Base-by-base conservation (phyloP, 2,329 filamentous ascomycete species). In the Colletotrichum chlorophyti region DNA sequence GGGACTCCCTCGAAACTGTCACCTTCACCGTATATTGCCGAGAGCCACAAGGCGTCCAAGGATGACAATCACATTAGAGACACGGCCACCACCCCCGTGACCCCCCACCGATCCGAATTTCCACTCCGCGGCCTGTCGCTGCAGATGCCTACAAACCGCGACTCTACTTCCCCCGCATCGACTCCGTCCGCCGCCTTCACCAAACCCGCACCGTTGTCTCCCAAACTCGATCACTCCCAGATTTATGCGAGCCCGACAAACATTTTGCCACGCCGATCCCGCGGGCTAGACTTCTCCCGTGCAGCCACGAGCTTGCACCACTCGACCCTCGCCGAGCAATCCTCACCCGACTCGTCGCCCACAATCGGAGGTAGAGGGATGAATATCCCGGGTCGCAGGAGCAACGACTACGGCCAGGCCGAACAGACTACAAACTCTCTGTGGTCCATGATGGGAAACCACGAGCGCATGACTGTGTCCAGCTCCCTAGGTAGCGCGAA, bases 241-340 rank as follows among this genome's bases (percentile, higher is more conserved):
- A 91, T 88, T 43, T 97, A 96, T 77, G 90, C 90, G 37, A 94
- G 92, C 2, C 93, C 93, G 2, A 89, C 91, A 23, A 96, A 93
- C 51, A 90, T 96, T 42, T 83, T 98, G 7, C 94, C 94, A 15
- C 87, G 94, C 63, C 88, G 93, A 61, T 97, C 93, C 26, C 86
- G 94, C 53, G 94, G 94, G 38, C 81, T 97, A 60, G 94, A 98
- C 75, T 98, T 97, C 73, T 94, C 94, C 35, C 85, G 94, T 65
- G 93, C 93, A 10, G 95, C 92, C 62, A 97, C 94, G 10, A 96
- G 93, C 70, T 81, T 99, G 19, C 95, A 98, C 75, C 95, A 98
- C 74, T 97, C 94, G 14, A 98, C 91, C 0, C 83, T 98, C 8
- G 93, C 94, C 53, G 91, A 97, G 65, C 86, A 89, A 71, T 90